Evolutionary conservation across 768 basidiomycete genomes (phyloP), one percentile per base, ranked within the genome.

Genomic region (Daedaleopsis nitida): DNA sequence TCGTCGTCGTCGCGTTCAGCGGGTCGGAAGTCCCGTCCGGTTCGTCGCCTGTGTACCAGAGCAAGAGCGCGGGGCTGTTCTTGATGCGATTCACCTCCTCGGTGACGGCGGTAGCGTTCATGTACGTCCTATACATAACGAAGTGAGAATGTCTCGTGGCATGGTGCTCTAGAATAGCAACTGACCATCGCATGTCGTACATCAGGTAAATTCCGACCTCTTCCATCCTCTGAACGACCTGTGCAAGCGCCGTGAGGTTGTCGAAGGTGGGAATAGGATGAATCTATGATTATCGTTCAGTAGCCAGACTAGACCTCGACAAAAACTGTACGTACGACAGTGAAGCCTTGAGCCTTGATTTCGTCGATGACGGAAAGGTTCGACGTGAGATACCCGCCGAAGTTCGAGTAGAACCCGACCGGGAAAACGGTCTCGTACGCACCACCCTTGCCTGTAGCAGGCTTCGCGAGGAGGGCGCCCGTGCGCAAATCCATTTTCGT

Each of bases 11-110:
- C 0, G 88, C 86, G 53, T 86, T 78, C 43, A 88, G 75, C 9
- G 90, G 87, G 62, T 89, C 86, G 11, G 80, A 80, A 0, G 83
- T 86, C 42, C 89, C 88, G 65, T 91, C 88, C 0, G 86, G 87
- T 71, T 91, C 89, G 64, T 91, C 88, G 0, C 79, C 86, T 1
- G 87, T 89, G 72, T 90, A 90, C 86, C 86, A 89, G 1, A 87
- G 73, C 16, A 92, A 77, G 27, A 93, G 80, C 64, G 90, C 92
- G 0, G 84, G 79, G 1, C 87, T 80, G 37, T 81, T 78, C 66
- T 88, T 89, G 74, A 92, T 80, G 39, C 73, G 74, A 60, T 86
- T 85, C 19, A 93, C 90, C 74, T 94, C 83, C 57, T 83, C 81
- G 1, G 79, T 83, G 27, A 92, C 86, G 1, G 81, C 78, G 7